Base-by-base conservation (phyloP, 768 basidiomycete species). In the Trametes villosa region DNA sequence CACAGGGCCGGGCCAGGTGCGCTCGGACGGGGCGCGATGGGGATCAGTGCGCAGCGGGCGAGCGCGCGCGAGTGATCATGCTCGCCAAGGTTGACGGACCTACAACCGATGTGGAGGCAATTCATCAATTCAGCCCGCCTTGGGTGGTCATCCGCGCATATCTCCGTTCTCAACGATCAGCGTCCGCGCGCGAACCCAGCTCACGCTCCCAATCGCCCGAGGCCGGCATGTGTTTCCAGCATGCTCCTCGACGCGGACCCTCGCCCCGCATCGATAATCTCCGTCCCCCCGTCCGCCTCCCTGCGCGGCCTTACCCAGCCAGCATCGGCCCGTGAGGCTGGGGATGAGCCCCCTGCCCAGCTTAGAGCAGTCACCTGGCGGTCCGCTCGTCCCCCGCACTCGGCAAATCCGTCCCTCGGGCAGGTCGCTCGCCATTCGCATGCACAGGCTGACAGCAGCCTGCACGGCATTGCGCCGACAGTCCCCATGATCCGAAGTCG, bases 161-260 rank as follows among this genome's bases (percentile, higher is more conserved):
- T 57, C 56, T 57, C 56, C 56, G 56, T 46, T 9, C 56, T 9
- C 36, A 46, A 46, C 56, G 56, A 57, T 57, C 56, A 50, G 56
- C 48, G 47, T 57, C 26, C 55, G 48, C 27, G 55, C 58, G 44
- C 31, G 53, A 30, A 26, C 2, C 22, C 38, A 12, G 15, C 46
- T 17, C 9, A 44, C 42, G 7, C 33, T 34, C 7, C 13, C 8
- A 13, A 7, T 34, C 33, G 33, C 8, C 8, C 13, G 36, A 45
- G 24, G 22, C 24, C 30, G 24, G 45, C 60, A 63, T 63, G 61
- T 57, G 61, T 58, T 58, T 58, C 36, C 36, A 33, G 51, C 61
- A 49, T 55, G 46, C 45, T 20, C 29, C 20, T 31, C 38, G 33
- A 26, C 17, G 22, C 24, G 20, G 20, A 15, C 44, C 36, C 15